Base-by-base conservation (phyloP, 2,329 filamentous ascomycete genomes). In the Diaporthe nobilis region DNA sequence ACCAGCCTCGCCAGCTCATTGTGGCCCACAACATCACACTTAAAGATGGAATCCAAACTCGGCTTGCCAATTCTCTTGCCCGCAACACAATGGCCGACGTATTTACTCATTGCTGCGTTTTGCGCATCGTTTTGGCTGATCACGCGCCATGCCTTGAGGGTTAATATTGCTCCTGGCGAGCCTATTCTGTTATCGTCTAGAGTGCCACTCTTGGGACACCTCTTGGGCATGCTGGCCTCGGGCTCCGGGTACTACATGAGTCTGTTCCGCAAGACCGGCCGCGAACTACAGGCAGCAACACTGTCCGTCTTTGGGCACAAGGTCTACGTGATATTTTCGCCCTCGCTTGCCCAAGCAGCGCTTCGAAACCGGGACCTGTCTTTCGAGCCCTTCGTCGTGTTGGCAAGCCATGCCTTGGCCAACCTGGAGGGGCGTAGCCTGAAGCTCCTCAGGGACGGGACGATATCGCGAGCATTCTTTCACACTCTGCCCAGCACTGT, bases 341-440 rank as follows among this genome's bases (percentile, higher is more conserved):
- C 61, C 15, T n/a, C 42, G 9, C 61, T 67, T 67, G 61, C 61
- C 4, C 61, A 67, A 31, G 61, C 42, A 15, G 61, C 61, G 1
- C 61, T 67, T 34, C 42, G 61, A 15, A 67, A 49, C 28, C 28
- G 42, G 5, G 61, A 67, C 28, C 28, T 67, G 10, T 67, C 61
- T 10, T 67, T 67, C 42, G 61, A 67, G 15, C 61, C 61, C 10
- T 67, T 67, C 20, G 42, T 67, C 3, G 61, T 67, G 61, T 34
- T 67, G 7, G 61, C 42, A 67, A 67, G 61, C 42, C 61, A 67
- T 6, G 61, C 61, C 28, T 49, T 67, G 61, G 61, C 61, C 9
- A 67, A 67, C 61, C 37, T 67, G 10, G 61, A 49, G 28, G 61
- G 61, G 42, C 61, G 61, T 22, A 67, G 42, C 61, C 28, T 67